These are phyloP conservation scores for Nicotiana paniculata DNA, from an alignment of 257 asterid genomes.

Conservation along the genomic window DNA sequence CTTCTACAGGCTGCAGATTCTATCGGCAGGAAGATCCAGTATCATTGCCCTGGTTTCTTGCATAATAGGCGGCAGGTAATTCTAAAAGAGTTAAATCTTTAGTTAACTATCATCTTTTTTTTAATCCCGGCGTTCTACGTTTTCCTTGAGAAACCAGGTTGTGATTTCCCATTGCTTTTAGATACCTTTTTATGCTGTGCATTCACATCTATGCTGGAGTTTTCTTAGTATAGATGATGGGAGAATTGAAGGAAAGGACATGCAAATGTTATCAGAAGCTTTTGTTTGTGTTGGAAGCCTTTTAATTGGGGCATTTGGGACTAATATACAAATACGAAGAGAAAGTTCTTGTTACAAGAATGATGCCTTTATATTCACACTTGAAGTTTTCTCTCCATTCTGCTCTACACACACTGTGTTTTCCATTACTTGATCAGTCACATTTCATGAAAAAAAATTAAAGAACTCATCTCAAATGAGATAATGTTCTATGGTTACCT, in stretches of 20 bases:
- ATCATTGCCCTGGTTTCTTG: constrained; percentile 81
- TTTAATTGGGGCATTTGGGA: neutral
- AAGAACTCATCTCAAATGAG: neutral
- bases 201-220: neutral
- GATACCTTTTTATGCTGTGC: neutral
- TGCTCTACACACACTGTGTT: neutral
- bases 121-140: neutral
- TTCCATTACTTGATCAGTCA: neutral
- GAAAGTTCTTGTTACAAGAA: neutral
- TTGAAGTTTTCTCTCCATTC: neutral
- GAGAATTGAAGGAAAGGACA: neutral
- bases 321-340: neutral
- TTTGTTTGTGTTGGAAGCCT: neutral
- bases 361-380: neutral
- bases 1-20: constrained; percentile 91
- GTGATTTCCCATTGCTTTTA: neutral
- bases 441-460: neutral
- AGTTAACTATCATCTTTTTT: neutral
- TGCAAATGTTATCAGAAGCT: neutral
- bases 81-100: constrained; percentile 7
- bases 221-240: neutral
- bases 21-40: constrained; percentile 86
- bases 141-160: neutral
- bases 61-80: constrained; percentile 93
- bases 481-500: neutral